Conservation (phyloP, 202 grass and related monocot genomes). For the Hordeum pubiflorum region DNA sequence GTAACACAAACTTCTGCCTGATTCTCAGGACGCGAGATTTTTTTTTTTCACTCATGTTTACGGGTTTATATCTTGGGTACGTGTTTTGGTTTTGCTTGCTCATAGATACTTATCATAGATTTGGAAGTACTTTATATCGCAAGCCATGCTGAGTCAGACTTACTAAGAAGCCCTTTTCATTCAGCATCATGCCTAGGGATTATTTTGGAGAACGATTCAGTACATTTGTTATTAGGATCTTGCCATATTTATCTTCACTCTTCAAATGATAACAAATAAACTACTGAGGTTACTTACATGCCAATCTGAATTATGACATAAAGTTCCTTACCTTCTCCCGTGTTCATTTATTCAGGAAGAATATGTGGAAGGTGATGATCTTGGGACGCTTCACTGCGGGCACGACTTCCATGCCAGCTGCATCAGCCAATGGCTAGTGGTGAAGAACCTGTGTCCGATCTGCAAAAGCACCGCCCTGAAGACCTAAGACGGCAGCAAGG, state of each 20-base stretch:
- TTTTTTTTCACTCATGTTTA: not conserved
- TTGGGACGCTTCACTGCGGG: constrained; percentile 76
- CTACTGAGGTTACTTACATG: not conserved
- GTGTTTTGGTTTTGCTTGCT: not conserved
- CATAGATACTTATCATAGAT: not conserved
- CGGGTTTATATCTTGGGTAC: not conserved
- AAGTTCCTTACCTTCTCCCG: not conserved
- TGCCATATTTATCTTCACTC: not conserved
- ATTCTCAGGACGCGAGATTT: not conserved
- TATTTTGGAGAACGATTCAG: not conserved
- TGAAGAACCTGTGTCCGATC: constrained; percentile 88
- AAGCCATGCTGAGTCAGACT: not conserved
- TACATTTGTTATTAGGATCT: not conserved
- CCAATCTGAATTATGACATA: not conserved
- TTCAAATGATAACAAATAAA: not conserved
- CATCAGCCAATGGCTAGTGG: constrained; percentile 82
- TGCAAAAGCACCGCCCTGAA: constrained; percentile 75
- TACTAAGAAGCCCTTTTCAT: not conserved
- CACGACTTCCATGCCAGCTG: constrained; percentile 83
- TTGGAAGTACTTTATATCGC: not conserved
- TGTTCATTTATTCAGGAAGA: constrained; percentile 63
- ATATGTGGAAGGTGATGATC: constrained; percentile 60
- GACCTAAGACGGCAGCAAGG: constrained; percentile 22
- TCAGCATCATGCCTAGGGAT: not conserved
- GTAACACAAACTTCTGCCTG: not conserved